Conservation (phyloP, 2,329 filamentous ascomycete species). For the Sphaerulina musiva region DNA sequence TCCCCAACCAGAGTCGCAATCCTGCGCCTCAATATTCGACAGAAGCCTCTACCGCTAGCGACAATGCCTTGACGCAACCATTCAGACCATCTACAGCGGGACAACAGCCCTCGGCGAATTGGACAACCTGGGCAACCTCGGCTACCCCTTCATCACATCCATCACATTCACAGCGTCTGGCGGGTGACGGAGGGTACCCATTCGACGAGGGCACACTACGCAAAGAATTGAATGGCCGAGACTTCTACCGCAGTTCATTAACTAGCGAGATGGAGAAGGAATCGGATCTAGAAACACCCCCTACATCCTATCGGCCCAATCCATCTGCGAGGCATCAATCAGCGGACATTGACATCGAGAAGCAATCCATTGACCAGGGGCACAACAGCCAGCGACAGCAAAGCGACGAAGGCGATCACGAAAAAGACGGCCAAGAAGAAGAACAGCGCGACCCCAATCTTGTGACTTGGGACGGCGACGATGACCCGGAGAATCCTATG, state of each 20-base stretch:
- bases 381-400: not conserved
- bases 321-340: not conserved
- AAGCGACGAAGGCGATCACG: not conserved
- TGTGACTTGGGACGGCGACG: slow-evolving; percentile 22
- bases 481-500: slow-evolving; percentile 22
- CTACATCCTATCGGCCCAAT: not conserved
- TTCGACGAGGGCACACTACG: not conserved
- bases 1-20: not conserved
- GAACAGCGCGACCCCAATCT: slow-evolving; percentile 21
- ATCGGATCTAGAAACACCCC: slow-evolving; percentile 1
- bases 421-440: slow-evolving; percentile 7
- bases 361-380: slow-evolving; percentile 7
- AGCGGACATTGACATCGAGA: slow-evolving; percentile 13
- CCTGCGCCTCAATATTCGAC: not conserved
- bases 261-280: slow-evolving; percentile 11
- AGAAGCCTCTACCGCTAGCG: not conserved
- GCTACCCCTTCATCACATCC: not conserved
- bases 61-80: not conserved
- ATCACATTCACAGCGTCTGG: not conserved
- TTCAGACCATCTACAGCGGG: not conserved
- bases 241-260: not conserved
- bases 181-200: not conserved
- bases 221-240: not conserved
- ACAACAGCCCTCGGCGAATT: not conserved
- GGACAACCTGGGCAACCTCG: not conserved